Evolutionary conservation across 441 rosid genomes (phyloP).

Genomic region (Brassica balearica): DNA sequence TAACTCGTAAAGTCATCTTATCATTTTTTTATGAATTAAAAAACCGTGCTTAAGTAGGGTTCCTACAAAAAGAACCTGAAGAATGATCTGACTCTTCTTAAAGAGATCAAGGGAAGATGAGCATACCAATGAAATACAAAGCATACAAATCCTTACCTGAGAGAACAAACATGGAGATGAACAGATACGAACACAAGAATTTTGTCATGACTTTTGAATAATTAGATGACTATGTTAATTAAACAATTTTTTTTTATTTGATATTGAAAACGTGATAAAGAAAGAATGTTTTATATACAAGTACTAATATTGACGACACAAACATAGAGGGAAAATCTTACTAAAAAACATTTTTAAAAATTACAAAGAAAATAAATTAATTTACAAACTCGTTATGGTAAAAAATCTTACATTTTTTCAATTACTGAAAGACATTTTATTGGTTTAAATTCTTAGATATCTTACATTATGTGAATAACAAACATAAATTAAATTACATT

Average conservation of each 20-base stretch:
- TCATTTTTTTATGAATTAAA: background rate
- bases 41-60: background rate
- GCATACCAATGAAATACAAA: background rate
- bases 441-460: background rate
- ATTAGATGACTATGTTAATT: background rate
- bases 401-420: background rate
- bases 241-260: background rate
- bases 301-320: background rate
- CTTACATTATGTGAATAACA: background rate
- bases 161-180: background rate
- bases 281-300: background rate
- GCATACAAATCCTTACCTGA: background rate
- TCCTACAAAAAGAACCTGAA: background rate
- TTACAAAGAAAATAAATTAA: background rate
- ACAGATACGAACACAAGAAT: background rate
- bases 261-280: background rate
- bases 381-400: background rate
- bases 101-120: background rate
- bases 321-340: background rate
- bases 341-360: no score
- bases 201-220: background rate
- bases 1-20: no score
- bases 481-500: background rate
- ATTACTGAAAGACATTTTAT: background rate
- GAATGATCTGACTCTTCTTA: background rate